These are phyloP conservation scores for Friedmanniomyces endolithicus DNA, from an alignment of 495 filamentous ascomycete species.

Conservation along the genomic window DNA sequence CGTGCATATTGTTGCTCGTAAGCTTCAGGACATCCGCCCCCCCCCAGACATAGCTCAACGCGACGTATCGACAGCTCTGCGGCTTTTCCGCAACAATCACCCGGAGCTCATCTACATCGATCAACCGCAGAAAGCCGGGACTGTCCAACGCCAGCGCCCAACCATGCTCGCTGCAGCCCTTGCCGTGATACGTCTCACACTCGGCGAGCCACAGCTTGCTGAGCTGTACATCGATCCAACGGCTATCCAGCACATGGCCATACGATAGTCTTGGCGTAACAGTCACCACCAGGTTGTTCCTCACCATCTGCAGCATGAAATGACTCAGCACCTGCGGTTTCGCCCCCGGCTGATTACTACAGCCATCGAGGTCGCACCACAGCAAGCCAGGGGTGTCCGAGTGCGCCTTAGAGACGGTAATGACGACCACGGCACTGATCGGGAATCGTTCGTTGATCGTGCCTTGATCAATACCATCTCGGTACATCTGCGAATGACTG, in stretches of 20 bases:
- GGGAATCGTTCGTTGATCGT: background rate
- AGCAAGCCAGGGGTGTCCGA: background rate
- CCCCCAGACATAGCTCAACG: conserved; percentile 7
- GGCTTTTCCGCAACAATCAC: background rate
- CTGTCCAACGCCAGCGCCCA: background rate
- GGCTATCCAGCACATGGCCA: background rate
- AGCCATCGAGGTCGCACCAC: background rate
- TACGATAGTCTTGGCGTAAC: background rate
- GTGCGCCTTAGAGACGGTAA: background rate
- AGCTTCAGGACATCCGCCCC: background rate
- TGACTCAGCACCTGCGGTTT: background rate
- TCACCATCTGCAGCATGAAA: background rate
- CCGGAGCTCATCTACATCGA: background rate
- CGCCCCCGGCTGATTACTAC: background rate
- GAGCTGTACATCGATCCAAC: background rate
- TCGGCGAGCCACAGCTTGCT: background rate
- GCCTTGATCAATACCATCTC: background rate
- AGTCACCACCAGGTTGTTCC: background rate
- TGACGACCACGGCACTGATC: background rate
- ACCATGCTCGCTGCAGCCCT: background rate
- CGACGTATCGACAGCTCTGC: background rate
- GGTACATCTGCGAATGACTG: background rate
- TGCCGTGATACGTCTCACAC: background rate
- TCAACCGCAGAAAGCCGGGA: background rate
- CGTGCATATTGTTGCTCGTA: background rate